These are phyloP conservation scores for Lactifluus rugatus DNA, from an alignment of 768 basidiomycete species.

Conservation along the genomic window DNA sequence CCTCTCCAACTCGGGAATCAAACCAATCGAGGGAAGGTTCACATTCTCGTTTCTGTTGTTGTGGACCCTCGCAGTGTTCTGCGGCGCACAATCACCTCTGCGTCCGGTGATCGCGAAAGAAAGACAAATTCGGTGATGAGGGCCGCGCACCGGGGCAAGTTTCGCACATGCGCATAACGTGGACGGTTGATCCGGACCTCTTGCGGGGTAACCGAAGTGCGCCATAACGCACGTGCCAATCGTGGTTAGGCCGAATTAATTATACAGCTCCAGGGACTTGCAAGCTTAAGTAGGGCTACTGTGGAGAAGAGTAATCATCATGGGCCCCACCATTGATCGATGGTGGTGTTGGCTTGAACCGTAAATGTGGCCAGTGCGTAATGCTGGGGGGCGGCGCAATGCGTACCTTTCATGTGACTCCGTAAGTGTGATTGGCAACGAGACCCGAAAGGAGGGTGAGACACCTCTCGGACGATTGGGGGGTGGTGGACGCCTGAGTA, in stretches of 20 bases:
- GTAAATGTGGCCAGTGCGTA: not conserved
- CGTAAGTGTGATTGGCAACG: not conserved
- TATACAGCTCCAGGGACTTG: not conserved
- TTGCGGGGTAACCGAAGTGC: not conserved
- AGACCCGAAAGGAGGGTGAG: not conserved
- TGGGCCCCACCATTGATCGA: not conserved
- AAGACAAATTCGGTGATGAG: not conserved
- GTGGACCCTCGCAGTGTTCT: not conserved
- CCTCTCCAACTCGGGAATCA: not conserved
- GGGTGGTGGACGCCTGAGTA: no score
- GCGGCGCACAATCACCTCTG: not conserved
- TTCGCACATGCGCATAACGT: not conserved
- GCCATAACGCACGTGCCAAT: not conserved
- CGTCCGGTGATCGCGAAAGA: not conserved
- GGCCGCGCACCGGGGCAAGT: not conserved
- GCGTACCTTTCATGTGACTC: constrained; percentile 3
- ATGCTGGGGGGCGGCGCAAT: constrained; percentile 3
- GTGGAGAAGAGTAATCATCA: not conserved
- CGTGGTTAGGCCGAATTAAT: not conserved
- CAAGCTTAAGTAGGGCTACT: not conserved
- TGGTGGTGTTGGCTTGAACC: not conserved
- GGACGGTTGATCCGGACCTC: not conserved
- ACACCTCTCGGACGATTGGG: not conserved
- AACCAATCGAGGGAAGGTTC: not conserved
- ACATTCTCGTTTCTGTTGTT: not conserved